Evolutionary conservation across 371 early-diverging fungal genomes (phyloP).

Genomic region (Saksenaea vasiformis): DNA sequence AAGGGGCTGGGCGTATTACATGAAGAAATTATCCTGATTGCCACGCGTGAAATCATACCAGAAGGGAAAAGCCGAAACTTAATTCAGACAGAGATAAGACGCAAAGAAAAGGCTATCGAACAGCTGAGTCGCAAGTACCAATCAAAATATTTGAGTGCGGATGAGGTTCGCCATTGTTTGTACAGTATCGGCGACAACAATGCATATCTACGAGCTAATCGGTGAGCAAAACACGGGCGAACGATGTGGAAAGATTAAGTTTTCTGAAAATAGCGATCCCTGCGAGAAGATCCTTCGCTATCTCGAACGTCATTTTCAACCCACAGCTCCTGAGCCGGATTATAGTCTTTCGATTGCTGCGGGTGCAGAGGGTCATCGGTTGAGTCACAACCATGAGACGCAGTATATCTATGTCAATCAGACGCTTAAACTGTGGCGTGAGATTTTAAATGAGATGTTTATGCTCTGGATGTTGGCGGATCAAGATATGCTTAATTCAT

Average conservation of each 20-base stretch:
- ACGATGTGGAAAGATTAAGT: background rate
- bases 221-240: slow-evolving; percentile 40
- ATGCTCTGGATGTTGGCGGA: slow-evolving; percentile 93
- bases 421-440: slow-evolving; percentile 92
- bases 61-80: slow-evolving; percentile 76
- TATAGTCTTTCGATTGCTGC: slow-evolving; percentile 82
- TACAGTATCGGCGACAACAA: slow-evolving; percentile 97
- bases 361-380: slow-evolving; percentile 85
- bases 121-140: slow-evolving; percentile 79
- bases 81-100: slow-evolving; percentile 85
- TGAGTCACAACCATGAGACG: slow-evolving; percentile 89
- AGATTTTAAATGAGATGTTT: slow-evolving; percentile 95
- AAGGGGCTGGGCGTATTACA: slow-evolving; percentile 70
- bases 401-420: slow-evolving; percentile 95
- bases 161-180: slow-evolving; percentile 84
- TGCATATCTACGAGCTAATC: slow-evolving; percentile 84
- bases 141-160: slow-evolving; percentile 51
- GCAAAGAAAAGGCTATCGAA: slow-evolving; percentile 93
- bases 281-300: slow-evolving; percentile 91
- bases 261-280: slow-evolving; percentile 72
- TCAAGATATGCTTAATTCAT: slow-evolving; percentile 73
- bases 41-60: slow-evolving; percentile 89
- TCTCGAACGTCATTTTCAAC: slow-evolving; percentile 67
- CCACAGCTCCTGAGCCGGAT: slow-evolving; percentile 53
- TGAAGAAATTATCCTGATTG: slow-evolving; percentile 78